phyloP scores from a whole-genome alignment of 345 rosid genomes.

The Carallia pectinifolia region DNA sequence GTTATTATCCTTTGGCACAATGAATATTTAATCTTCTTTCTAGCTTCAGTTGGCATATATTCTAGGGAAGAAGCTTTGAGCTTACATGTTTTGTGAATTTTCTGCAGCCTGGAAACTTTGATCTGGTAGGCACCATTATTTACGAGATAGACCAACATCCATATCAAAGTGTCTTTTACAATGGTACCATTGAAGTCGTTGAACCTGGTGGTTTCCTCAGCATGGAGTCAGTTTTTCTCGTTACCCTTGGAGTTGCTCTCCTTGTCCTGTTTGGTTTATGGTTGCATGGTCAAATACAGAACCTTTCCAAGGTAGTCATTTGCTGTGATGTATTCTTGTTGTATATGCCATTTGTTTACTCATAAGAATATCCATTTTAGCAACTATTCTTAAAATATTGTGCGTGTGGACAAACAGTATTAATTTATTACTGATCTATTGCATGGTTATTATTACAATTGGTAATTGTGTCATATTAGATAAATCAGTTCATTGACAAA shows the following conservation, averaged over 20 bases:
- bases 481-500: not conserved
- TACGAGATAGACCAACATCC: conserved; percentile 82
- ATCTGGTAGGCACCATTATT: conserved; percentile 79
- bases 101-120: conserved; percentile 83
- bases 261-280: conserved; percentile 62
- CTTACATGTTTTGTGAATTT: conserved; percentile 2
- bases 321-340: not conserved
- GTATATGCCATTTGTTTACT: not conserved
- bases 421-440: no score
- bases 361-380: no score
- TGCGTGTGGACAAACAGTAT: no score
- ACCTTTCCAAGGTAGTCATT: conserved; percentile 65
- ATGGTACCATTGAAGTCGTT: conserved; percentile 87
- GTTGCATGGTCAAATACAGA: conserved; percentile 65
- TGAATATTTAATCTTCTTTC: no score
- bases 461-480: not conserved
- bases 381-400: no score
- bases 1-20: no score
- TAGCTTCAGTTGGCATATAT: no score
- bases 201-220: conserved; percentile 78
- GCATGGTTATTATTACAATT: not conserved
- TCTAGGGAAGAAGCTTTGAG: not conserved
- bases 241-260: conserved; percentile 68
- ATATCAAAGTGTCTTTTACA: conserved; percentile 71
- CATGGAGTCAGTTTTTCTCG: conserved; percentile 83